Percentiles rank a stretch among this genome's conserved stretches.
These are phyloP conservation scores for Lachancea lanzarotensis DNA, from an alignment of 805 yeast genomes.

Conservation along the genomic window DNA sequence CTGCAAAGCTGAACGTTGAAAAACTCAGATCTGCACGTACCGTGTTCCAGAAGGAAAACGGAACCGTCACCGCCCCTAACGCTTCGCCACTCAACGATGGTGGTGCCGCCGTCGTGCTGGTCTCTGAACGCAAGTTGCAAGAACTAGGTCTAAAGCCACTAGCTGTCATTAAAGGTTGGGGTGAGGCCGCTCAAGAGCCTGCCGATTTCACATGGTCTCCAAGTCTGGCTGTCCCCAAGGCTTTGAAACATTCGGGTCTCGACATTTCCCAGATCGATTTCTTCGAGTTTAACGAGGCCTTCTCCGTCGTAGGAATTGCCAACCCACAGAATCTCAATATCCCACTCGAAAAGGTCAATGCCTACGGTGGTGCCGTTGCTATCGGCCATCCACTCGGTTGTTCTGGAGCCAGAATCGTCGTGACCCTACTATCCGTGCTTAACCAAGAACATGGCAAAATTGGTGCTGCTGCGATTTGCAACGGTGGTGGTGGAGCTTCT, in stretches of 20 bases:
- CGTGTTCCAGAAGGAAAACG: slow-evolving; percentile 88
- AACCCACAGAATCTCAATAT: slow-evolving; percentile 65
- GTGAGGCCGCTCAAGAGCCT: slow-evolving; percentile 96
- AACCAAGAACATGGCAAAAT: slow-evolving; percentile 77
- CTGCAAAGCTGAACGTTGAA: slow-evolving; percentile 64
- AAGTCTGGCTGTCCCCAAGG: slow-evolving; percentile 90
- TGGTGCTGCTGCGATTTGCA: slow-evolving; percentile 96
- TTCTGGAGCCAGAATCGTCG: slow-evolving; percentile 92
- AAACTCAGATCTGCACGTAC: slow-evolving; percentile 82
- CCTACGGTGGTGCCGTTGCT: slow-evolving; percentile 95
- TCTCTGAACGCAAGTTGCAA: slow-evolving; percentile 74
- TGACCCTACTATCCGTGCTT: slow-evolving; percentile 76
- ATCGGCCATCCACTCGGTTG: slow-evolving; percentile 93
- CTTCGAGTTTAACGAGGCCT: slow-evolving; percentile 96
- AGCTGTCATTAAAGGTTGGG: slow-evolving; percentile 90
- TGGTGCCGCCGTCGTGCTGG: slow-evolving; percentile 89
- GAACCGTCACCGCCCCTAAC: slow-evolving; percentile 96
- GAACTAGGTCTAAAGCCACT: slow-evolving; percentile 85
- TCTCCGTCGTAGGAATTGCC: slow-evolving; percentile 93
- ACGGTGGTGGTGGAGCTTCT: slow-evolving; percentile 99
- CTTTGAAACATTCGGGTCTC: slow-evolving; percentile 78
- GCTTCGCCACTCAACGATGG: slow-evolving; percentile 97
- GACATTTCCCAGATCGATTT: slow-evolving; percentile 64
- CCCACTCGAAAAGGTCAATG: slow-evolving; percentile 65
- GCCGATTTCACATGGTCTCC: slow-evolving; percentile 96